Percentiles rank a stretch among this genome's conserved stretches.
Conservation (phyloP, 331 rosid species). For the Spiraea crenata region DNA sequence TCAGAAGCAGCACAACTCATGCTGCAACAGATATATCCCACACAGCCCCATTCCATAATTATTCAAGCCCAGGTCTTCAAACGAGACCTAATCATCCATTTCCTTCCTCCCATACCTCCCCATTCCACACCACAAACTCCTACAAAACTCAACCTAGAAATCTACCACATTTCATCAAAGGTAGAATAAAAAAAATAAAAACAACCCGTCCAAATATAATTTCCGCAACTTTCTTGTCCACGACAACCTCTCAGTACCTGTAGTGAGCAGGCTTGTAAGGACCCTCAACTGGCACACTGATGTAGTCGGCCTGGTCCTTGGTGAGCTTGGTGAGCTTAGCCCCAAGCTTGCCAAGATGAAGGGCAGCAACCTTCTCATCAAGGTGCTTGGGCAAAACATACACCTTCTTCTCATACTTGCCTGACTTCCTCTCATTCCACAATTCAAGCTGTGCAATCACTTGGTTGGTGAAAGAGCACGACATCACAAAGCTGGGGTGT, state of each 20-base stretch:
- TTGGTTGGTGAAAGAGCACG: conserved; percentile 97
- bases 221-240: conserved; percentile 2
- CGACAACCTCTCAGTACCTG: conserved; percentile 60
- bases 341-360: conserved; percentile 92
- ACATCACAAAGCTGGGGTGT: conserved; percentile 98
- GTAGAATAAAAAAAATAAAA: conserved; percentile 22
- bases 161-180: conserved; percentile 17
- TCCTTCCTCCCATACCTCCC: conserved; percentile 20
- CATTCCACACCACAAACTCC: conserved; percentile 30
- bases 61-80: conserved; percentile 39
- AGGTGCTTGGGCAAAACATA: conserved; percentile 89
- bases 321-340: conserved; percentile 82
- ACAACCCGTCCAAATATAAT: conserved; percentile 17
- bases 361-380: conserved; percentile 97
- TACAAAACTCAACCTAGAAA: conserved; percentile 24
- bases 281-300: conserved; percentile 85
- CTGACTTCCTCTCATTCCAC: conserved; percentile 72
- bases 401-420: conserved; percentile 88
- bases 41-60: conserved; percentile 36
- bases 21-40: conserved; percentile 21
- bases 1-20: conserved; percentile 14
- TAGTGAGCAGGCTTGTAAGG: conserved; percentile 92
- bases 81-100: conserved; percentile 28
- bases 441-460: conserved; percentile 95
- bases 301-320: conserved; percentile 89